phyloP scores from a whole-genome alignment of 345 rosid species.

The Eucalyptus marginata region DNA sequence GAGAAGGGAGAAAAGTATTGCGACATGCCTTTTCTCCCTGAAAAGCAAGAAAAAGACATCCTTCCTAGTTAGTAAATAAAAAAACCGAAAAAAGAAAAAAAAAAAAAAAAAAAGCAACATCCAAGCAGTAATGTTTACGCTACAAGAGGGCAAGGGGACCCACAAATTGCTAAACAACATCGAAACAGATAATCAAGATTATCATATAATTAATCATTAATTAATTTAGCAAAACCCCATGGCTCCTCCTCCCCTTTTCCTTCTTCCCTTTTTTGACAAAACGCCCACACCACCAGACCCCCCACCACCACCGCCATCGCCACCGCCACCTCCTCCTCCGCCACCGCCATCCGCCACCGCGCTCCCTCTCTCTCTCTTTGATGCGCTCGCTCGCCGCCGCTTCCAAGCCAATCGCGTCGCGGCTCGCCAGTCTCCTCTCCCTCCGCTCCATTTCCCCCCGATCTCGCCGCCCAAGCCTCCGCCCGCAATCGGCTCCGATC shows the following conservation, averaged over 20 bases:
- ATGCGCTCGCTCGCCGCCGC: slow-evolving; percentile 27
- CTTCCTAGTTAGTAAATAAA: background rate
- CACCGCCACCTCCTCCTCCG: background rate
- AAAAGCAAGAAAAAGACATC: background rate
- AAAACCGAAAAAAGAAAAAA: background rate
- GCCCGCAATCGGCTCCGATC: background rate
- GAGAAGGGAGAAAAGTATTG: background rate
- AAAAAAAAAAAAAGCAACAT: background rate
- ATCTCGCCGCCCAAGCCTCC: background rate
- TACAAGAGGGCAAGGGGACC: background rate
- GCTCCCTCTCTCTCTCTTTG: background rate
- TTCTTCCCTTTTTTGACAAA: background rate
- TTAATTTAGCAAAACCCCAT: background rate
- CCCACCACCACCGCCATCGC: background rate
- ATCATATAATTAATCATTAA: background rate
- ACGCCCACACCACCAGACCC: background rate
- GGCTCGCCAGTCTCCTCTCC: slow-evolving; percentile 3
- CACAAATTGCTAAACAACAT: background rate
- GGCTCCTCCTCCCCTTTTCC: background rate
- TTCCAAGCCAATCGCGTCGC: slow-evolving; percentile 9
- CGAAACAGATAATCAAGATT: background rate
- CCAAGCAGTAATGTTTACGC: background rate
- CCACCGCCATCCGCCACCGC: background rate
- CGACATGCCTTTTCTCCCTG: background rate
- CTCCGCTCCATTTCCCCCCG: slow-evolving; percentile 1